Conservation (phyloP, 2,329 filamentous ascomycete species). For the Exophiala sp. region DNA sequence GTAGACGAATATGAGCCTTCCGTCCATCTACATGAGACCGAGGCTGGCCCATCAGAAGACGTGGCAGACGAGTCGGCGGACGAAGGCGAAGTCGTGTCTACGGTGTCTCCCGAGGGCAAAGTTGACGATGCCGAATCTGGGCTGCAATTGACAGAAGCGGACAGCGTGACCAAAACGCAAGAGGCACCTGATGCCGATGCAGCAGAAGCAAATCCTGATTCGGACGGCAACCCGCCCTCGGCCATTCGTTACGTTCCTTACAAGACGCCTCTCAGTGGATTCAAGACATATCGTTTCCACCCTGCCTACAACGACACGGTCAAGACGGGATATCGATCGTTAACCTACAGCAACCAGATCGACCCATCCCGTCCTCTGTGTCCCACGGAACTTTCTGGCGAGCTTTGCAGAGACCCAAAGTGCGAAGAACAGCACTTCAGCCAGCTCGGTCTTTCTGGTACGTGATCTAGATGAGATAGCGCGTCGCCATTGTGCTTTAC, state of each 20-base stretch:
- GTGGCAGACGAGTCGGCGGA: background rate
- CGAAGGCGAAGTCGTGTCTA: constrained; percentile 6
- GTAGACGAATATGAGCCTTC: constrained; percentile 22
- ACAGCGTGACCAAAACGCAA: constrained; percentile 12
- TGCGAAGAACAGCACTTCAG: constrained; percentile 79
- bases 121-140: constrained; percentile 16
- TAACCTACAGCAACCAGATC: constrained; percentile 91
- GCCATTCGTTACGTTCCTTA: constrained; percentile 57
- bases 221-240: constrained; percentile 11
- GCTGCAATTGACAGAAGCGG: constrained; percentile 13
- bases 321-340: constrained; percentile 71
- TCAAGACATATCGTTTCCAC: constrained; percentile 87
- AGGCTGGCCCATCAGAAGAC: background rate
- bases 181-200: background rate
- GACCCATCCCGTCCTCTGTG: constrained; percentile 69
- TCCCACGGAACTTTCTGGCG: constrained; percentile 64
- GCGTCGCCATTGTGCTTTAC: background rate
- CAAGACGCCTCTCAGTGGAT: constrained; percentile 72
- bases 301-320: constrained; percentile 65
- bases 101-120: constrained; percentile 7
- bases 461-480: constrained; percentile 35
- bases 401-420: constrained; percentile 64
- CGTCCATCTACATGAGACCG: constrained; percentile 8
- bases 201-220: background rate
- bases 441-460: constrained; percentile 66